Evolutionary conservation across 306 rosid species (phyloP).

Genomic region (Luffa acutangula): DNA sequence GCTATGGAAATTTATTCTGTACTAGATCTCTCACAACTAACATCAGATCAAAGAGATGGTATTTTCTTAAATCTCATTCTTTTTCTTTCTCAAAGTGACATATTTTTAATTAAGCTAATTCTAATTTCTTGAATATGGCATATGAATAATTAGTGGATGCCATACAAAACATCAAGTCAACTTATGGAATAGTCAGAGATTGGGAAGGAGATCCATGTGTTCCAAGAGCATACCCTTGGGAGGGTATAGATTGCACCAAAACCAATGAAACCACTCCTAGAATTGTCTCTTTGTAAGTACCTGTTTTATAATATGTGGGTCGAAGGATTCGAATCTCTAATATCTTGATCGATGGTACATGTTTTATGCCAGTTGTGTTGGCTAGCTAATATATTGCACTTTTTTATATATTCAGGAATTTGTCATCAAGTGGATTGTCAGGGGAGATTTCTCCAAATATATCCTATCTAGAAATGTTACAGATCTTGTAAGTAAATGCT

Average conservation of each 20-base stretch:
- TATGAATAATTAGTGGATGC: neutral
- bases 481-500: slow-evolving; percentile 27
- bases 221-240: slow-evolving; percentile 1
- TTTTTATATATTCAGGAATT: slow-evolving; percentile 12
- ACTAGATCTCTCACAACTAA: slow-evolving; percentile 16
- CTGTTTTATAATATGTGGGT: too few species aligned
- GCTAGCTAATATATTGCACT: too few species aligned
- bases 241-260: neutral
- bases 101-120: neutral
- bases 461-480: slow-evolving; percentile 18
- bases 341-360: too few species aligned
- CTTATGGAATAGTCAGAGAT: neutral
- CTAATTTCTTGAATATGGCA: neutral
- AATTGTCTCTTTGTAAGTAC: neutral
- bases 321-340: too few species aligned
- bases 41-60: slow-evolving; percentile 22
- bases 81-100: neutral
- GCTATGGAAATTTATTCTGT: slow-evolving; percentile 28
- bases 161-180: neutral
- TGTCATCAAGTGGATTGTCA: slow-evolving; percentile 29
- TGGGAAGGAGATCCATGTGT: slow-evolving; percentile 8
- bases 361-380: too few species aligned
- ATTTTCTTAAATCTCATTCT: neutral
- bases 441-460: slow-evolving; percentile 24
- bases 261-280: neutral